Conservation (phyloP, 1,284 basidiomycete species). For the Phlebopus sp. region DNA sequence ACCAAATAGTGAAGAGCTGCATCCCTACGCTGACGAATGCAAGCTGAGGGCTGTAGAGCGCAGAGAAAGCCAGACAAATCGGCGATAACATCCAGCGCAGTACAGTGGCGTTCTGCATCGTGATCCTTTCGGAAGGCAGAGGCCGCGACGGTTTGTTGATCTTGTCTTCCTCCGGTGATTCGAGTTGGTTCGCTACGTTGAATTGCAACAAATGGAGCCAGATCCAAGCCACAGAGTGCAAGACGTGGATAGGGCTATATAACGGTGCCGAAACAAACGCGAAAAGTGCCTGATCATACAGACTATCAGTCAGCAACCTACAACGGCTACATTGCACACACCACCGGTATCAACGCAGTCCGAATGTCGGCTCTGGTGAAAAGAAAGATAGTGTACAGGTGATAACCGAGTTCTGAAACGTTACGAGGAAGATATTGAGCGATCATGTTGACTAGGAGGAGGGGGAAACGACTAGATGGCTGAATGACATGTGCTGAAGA, state of each 20-base stretch:
- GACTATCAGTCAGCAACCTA: not conserved
- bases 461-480: no score
- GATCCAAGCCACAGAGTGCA: conserved; percentile 37
- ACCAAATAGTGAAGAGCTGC: conserved; percentile 30
- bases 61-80: conserved; percentile 33
- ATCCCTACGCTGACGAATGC: conserved; percentile 33
- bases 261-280: conserved; percentile 34
- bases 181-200: conserved; percentile 42
- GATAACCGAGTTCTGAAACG: conserved; percentile 20
- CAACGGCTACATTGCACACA: conserved; percentile 17
- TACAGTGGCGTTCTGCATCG: conserved; percentile 26
- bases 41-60: conserved; percentile 29
- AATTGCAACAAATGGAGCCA: conserved; percentile 44
- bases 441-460: conserved; percentile 11
- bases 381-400: conserved; percentile 35
- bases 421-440: conserved; percentile 2
- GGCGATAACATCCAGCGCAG: conserved; percentile 40
- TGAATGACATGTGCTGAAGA: no score
- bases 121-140: conserved; percentile 37
- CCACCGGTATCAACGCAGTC: conserved; percentile 39
- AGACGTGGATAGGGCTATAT: conserved; percentile 16
- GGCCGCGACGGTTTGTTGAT: conserved; percentile 42
- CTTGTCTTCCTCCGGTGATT: conserved; percentile 38
- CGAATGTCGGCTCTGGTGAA: conserved; percentile 43
- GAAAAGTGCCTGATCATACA: conserved; percentile 34